phyloP scores from a whole-genome alignment of 176 grass and related monocot genomes.

The Musa itinerans region DNA sequence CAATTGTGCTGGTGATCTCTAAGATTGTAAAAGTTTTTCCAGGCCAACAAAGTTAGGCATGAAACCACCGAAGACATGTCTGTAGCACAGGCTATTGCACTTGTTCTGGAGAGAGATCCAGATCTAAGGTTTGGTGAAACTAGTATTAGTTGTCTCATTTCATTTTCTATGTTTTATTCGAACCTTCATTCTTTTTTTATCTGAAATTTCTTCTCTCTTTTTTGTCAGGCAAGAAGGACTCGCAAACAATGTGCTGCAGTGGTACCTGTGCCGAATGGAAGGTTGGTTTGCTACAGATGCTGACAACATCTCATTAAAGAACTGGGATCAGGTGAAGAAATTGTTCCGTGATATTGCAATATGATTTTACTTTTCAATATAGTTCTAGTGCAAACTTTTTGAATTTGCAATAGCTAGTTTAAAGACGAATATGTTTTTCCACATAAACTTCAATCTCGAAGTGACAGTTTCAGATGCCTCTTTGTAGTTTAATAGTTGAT shows the following conservation, averaged over 20 bases:
- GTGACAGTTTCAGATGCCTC: not conserved
- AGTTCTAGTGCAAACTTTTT: not conserved
- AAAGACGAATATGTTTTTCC: not conserved
- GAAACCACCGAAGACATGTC: slow-evolving; percentile 73
- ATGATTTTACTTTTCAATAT: slow-evolving; percentile 1
- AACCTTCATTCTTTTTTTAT: slow-evolving; percentile 4
- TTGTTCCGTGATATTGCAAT: not conserved
- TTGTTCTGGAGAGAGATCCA: slow-evolving; percentile 67
- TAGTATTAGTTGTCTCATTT: not conserved
- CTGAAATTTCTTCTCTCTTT: slow-evolving; percentile 9
- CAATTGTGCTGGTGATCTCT: slow-evolving; percentile 12
- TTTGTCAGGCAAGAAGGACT: slow-evolving; percentile 76
- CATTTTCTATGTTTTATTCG: not conserved
- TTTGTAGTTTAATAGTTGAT: not conserved
- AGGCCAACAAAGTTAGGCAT: slow-evolving; percentile 75
- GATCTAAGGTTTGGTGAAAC: slow-evolving; percentile 52
- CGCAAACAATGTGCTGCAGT: slow-evolving; percentile 83
- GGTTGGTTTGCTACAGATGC: slow-evolving; percentile 98
- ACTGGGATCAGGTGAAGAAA: slow-evolving; percentile 66
- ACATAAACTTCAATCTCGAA: not conserved
- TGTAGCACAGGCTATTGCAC: slow-evolving; percentile 71
- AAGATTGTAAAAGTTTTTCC: slow-evolving; percentile 11
- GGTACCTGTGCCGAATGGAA: slow-evolving; percentile 97
- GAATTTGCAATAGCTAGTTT: not conserved
- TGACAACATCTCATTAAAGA: slow-evolving; percentile 70